A percentile compares a stretch with the other conserved stretches of the same genome.
Conservation (phyloP, 2,329 filamentous ascomycete species). For the Tolypocladium endophyticum region DNA sequence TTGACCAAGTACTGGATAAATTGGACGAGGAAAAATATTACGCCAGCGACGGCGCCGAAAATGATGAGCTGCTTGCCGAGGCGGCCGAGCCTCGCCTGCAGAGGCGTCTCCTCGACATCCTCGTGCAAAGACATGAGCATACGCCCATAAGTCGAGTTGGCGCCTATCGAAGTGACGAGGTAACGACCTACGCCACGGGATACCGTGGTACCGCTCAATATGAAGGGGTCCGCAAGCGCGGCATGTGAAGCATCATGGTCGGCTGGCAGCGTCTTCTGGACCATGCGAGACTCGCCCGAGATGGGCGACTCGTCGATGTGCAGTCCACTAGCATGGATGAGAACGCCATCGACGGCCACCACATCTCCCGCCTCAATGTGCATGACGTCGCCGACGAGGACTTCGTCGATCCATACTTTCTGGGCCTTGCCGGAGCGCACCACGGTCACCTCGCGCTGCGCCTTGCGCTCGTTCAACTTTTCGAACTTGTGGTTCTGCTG, state of each 20-base stretch:
- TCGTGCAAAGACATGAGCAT: conserved; percentile 70
- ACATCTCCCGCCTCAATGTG: conserved; percentile 64
- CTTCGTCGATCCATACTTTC: conserved; percentile 59
- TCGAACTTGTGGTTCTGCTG: conserved; percentile 75
- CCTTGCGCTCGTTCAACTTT: conserved; percentile 70
- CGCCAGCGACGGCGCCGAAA: conserved; percentile 27
- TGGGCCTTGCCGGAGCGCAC: conserved; percentile 62
- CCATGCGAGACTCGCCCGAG: conserved; percentile 64
- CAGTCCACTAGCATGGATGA: conserved; percentile 42
- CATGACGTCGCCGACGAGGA: conserved; percentile 65
- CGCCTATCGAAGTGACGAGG: conserved; percentile 63
- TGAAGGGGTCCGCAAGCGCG: conserved; percentile 57
- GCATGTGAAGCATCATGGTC: conserved; percentile 49
- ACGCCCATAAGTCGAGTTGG: conserved; percentile 66
- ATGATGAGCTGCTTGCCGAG: conserved; percentile 63
- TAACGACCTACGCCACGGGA: conserved; percentile 67
- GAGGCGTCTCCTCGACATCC: conserved; percentile 64
- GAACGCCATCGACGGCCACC: conserved; percentile 59
- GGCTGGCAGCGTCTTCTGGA: conserved; percentile 51
- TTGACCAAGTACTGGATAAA: conserved; percentile 27
- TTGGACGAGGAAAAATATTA: conserved; percentile 29
- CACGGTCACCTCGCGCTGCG: conserved; percentile 64
- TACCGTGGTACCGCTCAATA: conserved; percentile 69
- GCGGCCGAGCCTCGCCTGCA: conserved; percentile 68
- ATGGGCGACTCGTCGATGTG: conserved; percentile 67